Evolutionary conservation across 2,329 filamentous ascomycete genomes (phyloP).

Genomic region (Colletotrichum liriopes): DNA sequence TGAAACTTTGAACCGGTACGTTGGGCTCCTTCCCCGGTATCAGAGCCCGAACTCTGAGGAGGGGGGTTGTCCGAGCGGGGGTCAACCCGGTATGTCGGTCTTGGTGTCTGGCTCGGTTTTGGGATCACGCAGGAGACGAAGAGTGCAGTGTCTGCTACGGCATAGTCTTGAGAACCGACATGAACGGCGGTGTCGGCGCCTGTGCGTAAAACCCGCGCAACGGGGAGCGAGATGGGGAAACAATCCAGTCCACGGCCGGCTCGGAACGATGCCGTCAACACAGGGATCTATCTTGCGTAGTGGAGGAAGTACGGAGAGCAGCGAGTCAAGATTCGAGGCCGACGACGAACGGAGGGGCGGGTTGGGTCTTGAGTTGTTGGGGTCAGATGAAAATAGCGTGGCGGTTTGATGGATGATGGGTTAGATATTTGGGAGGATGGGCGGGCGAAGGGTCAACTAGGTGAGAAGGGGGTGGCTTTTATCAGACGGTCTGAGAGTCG

Average conservation of each 20-base stretch:
- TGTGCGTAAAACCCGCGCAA: conserved; percentile 1
- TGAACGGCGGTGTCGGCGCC: neutral
- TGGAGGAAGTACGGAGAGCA: neutral
- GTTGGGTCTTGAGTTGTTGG: neutral
- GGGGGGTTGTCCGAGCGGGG: conserved; percentile 36
- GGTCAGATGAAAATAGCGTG: conserved; percentile 2
- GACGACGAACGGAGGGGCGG: conserved; percentile 5
- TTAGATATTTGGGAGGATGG: conserved; percentile 4
- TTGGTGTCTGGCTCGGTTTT: conserved; percentile 3
- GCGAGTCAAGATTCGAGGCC: conserved; percentile 1
- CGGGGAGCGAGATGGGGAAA: neutral
- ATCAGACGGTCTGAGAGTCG: conserved; percentile 35
- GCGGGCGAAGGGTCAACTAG: conserved; percentile 8
- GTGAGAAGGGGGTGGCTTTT: conserved; percentile 7
- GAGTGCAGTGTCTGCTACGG: neutral
- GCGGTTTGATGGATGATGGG: conserved; percentile 2
- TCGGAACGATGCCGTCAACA: conserved; percentile 3
- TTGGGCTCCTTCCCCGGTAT: conserved; percentile 33
- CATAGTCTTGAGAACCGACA: neutral
- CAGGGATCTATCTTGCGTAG: neutral
- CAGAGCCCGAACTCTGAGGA: conserved; percentile 24
- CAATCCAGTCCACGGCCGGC: neutral
- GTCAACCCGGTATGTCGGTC: conserved; percentile 25
- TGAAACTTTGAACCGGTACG: conserved; percentile 16
- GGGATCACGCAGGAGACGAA: neutral